Percentiles rank a stretch among this genome's conserved stretches.
Conservation (phyloP, 345 rosid genomes). For the Eucalyptus shirleyi region DNA sequence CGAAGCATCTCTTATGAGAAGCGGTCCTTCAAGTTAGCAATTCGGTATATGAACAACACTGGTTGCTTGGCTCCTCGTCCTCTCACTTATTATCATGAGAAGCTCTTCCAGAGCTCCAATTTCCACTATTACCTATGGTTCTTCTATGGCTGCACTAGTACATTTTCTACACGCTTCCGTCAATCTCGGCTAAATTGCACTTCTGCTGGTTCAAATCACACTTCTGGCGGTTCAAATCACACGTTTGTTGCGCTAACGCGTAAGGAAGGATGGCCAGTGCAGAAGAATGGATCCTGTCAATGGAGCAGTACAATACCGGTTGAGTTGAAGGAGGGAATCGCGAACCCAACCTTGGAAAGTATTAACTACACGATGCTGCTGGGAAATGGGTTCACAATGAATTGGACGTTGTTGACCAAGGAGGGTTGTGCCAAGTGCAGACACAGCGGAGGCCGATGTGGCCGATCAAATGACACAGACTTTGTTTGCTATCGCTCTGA, state of each 20-base stretch:
- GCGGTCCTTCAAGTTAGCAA: fast-evolving
- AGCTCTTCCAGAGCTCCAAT: not conserved
- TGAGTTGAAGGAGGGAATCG: not conserved
- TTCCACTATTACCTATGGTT: not conserved
- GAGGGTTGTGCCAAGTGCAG: not conserved
- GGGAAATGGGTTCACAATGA: not conserved
- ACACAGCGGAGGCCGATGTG: slow-evolving; percentile 10
- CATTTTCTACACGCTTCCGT: fast-evolving
- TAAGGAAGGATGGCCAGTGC: not conserved
- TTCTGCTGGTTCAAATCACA: not conserved
- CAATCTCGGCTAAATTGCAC: not conserved
- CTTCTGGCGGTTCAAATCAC: not conserved
- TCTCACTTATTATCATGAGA: not conserved
- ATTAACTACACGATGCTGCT: not conserved
- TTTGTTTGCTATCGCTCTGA: slow-evolving; percentile 7
- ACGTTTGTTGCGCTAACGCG: not conserved
- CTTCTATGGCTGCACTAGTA: not conserved
- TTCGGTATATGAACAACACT: fast-evolving
- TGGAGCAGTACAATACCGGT: not conserved
- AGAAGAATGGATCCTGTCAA: not conserved
- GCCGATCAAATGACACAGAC: not conserved
- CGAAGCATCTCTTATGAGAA: not conserved
- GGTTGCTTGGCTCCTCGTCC: not conserved
- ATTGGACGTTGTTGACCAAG: not conserved
- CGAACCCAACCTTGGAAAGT: not conserved